These are phyloP conservation scores for Suillus discolor DNA, from an alignment of 768 basidiomycete genomes.

Conservation along the genomic window DNA sequence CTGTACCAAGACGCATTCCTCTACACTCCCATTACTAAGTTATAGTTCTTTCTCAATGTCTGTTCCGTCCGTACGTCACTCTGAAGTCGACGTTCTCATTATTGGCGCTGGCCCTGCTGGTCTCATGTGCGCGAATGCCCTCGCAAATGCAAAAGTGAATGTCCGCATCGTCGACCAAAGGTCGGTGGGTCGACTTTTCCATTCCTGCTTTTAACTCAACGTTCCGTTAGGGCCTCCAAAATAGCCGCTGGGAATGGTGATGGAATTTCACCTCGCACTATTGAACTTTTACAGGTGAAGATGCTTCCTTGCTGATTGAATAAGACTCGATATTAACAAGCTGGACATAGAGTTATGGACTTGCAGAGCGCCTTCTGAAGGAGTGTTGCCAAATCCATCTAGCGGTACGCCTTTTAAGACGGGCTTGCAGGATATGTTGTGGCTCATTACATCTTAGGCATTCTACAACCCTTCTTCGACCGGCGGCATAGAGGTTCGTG, in stretches of 20 bases:
- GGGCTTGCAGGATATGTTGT: neutral
- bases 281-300: constrained; percentile 49
- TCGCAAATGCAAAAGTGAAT: constrained; percentile 38
- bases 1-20: neutral
- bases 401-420: constrained; percentile 47
- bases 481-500: no score
- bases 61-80: constrained; percentile 13
- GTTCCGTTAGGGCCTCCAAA: constrained; percentile 15
- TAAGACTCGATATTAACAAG: neutral
- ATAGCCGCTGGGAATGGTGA: constrained; percentile 29
- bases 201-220: constrained; percentile 2
- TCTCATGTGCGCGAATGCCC: constrained; percentile 44
- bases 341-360: constrained; percentile 65
- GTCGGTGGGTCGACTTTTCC: constrained; percentile 18
- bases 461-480: no score
- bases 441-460: neutral
- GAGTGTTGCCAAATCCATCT: constrained; percentile 68
- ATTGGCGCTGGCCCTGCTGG: constrained; percentile 48
- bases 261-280: constrained; percentile 28
- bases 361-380: constrained; percentile 60
- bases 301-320: neutral
- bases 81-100: constrained; percentile 42
- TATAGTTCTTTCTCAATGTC: constrained; percentile 2
- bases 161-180: constrained; percentile 44
- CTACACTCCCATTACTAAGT: neutral